Evolutionary conservation across 352 stramenopile species (phyloP), one percentile per base, ranked within the genome.

Genomic region (Pythium utonaiense): DNA sequence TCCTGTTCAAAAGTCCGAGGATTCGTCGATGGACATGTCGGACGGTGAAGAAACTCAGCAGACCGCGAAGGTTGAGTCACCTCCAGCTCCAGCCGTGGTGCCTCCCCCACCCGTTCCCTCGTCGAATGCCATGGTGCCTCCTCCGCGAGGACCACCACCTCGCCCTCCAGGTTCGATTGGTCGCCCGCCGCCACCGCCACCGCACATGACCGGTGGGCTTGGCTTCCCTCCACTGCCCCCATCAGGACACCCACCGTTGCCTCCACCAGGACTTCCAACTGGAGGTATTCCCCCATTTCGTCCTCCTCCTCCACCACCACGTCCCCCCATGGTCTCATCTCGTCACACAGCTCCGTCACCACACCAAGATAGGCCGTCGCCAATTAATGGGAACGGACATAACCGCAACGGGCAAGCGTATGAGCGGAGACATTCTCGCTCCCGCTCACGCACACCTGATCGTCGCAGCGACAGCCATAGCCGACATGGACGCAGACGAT

Each of bases 1-100:
- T 42, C 63, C 53, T 14, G 52, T 63, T 3, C 51, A 70, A n/a
- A 73, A 78, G 41, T 80, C 74, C 19, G 79, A 91, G 50, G 87
- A 66, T 40, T 66, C 78, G 27, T 83, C 79, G 3, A 91, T 89
- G 82, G 82, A 89, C 31, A 55, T 89, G 41, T 89, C 76, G 22
- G 82, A 89, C 49, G 73, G 51, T 16, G 75, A 82, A 36, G 41
- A 34, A 50, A 63, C 50, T 31, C 27, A 16, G 25, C 62, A 57
- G 19, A 1, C 27, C 9, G 22, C n/a, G 6, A 57, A 19, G 13
- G 22, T 38, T n/a, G 21, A 30, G 3, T 12, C 44, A 10, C 22
- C 42, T 14, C 30, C 38, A 24, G 8, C 24, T 22, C 30, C 40
- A 38, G 31, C 48, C 5, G n/a, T 52, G 24, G 30, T 40, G 13